A percentile compares a stretch with the other conserved stretches of the same genome.
phyloP scores from a whole-genome alignment of 257 asterid genomes.

The Ehretia macrophylla region DNA sequence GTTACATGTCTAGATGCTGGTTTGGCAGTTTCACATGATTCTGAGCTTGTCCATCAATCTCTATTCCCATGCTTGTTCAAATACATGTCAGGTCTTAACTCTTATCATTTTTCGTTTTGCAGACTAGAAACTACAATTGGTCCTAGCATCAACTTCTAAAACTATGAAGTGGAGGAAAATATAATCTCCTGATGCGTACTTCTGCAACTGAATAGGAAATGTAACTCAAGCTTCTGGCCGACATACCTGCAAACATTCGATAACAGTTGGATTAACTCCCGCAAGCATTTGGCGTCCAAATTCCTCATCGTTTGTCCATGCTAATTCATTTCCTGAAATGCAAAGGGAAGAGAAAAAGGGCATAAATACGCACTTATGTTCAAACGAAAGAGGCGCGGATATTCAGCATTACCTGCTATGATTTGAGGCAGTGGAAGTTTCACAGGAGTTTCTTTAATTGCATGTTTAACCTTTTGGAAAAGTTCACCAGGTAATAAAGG shows the following conservation, averaged over 20 bases:
- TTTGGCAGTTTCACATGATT: no score
- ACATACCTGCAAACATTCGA: conserved; percentile 33
- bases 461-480: conserved; percentile 26
- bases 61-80: no score
- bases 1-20: no score
- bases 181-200: no score
- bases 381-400: not conserved
- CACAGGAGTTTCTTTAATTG: conserved; percentile 17
- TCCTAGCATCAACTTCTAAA: no score
- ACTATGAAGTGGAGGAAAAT: no score
- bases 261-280: conserved; percentile 45
- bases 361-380: not conserved
- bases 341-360: conserved; percentile 7
- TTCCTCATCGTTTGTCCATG: conserved; percentile 44
- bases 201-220: no score
- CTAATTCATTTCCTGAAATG: conserved; percentile 30
- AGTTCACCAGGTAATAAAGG: conserved; percentile 26
- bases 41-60: no score
- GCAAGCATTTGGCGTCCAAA: conserved; percentile 53
- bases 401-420: conserved; percentile 27
- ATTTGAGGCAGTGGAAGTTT: conserved; percentile 30
- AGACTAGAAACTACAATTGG: no score
- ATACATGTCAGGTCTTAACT: no score
- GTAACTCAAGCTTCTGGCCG: no score
- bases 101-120: no score